These are phyloP conservation scores for Colletotrichum sp. DNA, from an alignment of 2,329 filamentous ascomycete genomes.

Conservation along the genomic window DNA sequence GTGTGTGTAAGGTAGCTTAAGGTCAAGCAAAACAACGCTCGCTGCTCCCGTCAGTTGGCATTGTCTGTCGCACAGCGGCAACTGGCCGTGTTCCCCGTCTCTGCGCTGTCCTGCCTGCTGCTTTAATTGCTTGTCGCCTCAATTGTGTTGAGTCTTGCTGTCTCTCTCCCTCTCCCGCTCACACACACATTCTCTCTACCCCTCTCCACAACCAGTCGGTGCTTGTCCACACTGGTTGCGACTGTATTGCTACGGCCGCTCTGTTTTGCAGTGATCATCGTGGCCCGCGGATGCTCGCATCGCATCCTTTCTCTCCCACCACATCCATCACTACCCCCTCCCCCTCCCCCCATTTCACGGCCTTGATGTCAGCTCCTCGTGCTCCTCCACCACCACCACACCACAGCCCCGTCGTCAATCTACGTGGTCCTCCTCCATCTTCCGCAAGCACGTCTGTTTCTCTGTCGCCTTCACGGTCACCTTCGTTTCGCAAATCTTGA, in stretches of 20 bases:
- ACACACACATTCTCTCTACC: background rate
- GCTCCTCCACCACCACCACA: background rate
- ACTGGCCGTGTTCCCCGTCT: background rate
- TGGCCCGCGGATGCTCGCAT: conserved; percentile 10
- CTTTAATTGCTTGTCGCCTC: background rate
- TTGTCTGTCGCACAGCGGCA: background rate
- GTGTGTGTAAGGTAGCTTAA: background rate
- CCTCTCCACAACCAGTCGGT: background rate
- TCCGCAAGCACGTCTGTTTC: background rate
- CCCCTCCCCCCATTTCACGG: background rate
- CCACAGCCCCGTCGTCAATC: background rate
- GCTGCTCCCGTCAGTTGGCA: background rate
- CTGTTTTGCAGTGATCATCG: background rate
- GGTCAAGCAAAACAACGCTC: background rate
- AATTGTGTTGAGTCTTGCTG: background rate
- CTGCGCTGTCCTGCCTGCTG: background rate
- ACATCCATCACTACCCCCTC: background rate
- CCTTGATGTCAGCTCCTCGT: background rate
- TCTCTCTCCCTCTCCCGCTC: background rate
- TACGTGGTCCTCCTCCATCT: background rate
- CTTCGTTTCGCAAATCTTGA: background rate
- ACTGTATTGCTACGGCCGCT: background rate
- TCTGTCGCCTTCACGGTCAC: background rate
- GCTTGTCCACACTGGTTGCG: background rate
- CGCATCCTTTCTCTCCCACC: background rate